Conservation (phyloP, 2,329 filamentous ascomycete species). For the Sphaerulina vaccinii region DNA sequence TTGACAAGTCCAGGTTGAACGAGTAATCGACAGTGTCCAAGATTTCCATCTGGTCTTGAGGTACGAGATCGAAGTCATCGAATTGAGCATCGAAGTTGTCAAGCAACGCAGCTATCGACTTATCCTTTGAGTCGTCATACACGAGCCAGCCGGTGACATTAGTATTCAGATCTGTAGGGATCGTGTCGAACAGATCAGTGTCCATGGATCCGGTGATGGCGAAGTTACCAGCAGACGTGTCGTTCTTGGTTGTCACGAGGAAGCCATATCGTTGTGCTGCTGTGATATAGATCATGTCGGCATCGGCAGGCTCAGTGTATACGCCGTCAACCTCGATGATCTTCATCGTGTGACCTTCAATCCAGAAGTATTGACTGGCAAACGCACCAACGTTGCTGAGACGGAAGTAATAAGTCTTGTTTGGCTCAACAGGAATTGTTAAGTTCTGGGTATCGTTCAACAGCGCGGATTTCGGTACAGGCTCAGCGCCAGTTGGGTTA, state of each 20-base stretch:
- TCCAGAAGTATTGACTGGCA: slow-evolving; percentile 68
- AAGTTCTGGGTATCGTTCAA: slow-evolving; percentile 61
- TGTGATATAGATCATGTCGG: slow-evolving; percentile 63
- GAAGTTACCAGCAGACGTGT: slow-evolving; percentile 52
- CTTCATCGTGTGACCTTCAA: slow-evolving; percentile 65
- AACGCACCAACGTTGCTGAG: slow-evolving; percentile 70
- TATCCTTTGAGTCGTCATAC: slow-evolving; percentile 50
- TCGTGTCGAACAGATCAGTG: slow-evolving; percentile 59
- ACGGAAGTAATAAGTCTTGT: slow-evolving; percentile 63
- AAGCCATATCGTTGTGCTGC: slow-evolving; percentile 71
- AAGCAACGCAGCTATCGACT: slow-evolving; percentile 54
- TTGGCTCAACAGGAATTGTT: slow-evolving; percentile 47
- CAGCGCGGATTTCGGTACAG: slow-evolving; percentile 63
- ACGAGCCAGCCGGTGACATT: slow-evolving; percentile 58
- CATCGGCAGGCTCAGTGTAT: slow-evolving; percentile 59
- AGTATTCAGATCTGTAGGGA: slow-evolving; percentile 67
- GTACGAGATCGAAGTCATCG: slow-evolving; percentile 71
- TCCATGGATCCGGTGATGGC: slow-evolving; percentile 58
- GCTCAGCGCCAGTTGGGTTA: slow-evolving; percentile 62
- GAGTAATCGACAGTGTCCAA: slow-evolving; percentile 62
- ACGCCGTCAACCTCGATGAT: slow-evolving; percentile 71
- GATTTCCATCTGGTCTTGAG: slow-evolving; percentile 63
- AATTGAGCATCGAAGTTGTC: slow-evolving; percentile 62
- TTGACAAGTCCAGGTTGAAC: slow-evolving; percentile 59
- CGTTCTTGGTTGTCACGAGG: slow-evolving; percentile 60